Evolutionary conservation across 2,329 filamentous ascomycete species (phyloP).

Genomic region (Clonostachys sp.): DNA sequence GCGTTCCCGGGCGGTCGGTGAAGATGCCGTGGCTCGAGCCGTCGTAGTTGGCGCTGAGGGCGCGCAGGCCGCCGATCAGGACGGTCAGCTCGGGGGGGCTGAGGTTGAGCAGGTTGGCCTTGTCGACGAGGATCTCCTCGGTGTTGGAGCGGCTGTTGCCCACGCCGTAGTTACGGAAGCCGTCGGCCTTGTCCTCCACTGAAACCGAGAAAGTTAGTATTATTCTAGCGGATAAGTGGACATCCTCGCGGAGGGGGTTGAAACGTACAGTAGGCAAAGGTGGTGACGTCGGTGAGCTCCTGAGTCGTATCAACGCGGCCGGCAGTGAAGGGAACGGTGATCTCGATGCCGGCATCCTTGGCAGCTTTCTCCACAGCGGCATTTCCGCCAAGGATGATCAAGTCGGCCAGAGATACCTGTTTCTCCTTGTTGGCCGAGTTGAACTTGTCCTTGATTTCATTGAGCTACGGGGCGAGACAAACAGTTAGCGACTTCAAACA

Average conservation of each 20-base stretch:
- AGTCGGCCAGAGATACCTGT: slow-evolving; percentile 73
- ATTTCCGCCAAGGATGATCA: slow-evolving; percentile 70
- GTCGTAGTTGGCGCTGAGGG: slow-evolving; percentile 66
- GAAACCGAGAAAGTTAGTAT: too few species aligned
- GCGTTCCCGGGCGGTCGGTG: slow-evolving; percentile 60
- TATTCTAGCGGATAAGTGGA: too few species aligned
- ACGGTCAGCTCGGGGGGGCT: slow-evolving; percentile 67
- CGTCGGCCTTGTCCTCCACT: slow-evolving; percentile 65
- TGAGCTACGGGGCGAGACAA: slow-evolving; percentile 28
- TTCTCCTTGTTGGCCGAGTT: slow-evolving; percentile 45
- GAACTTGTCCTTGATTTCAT: slow-evolving; percentile 63
- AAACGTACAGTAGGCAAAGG: slow-evolving; percentile 45
- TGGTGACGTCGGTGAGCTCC: slow-evolving; percentile 65
- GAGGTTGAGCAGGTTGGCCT: slow-evolving; percentile 65
- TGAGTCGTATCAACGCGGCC: slow-evolving; percentile 68
- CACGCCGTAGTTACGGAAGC: slow-evolving; percentile 75
- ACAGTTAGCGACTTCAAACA: too few species aligned
- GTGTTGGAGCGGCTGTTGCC: slow-evolving; percentile 54
- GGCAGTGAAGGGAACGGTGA: slow-evolving; percentile 66
- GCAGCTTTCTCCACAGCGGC: slow-evolving; percentile 72
- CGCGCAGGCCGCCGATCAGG: slow-evolving; percentile 68
- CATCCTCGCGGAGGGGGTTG: too few species aligned
- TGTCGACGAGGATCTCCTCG: slow-evolving; percentile 70
- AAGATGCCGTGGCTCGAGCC: slow-evolving; percentile 64
- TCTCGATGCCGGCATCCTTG: slow-evolving; percentile 33